These are phyloP conservation scores for Camellia granthamiana DNA, from an alignment of 148 eudicot species.

Conservation along the genomic window DNA sequence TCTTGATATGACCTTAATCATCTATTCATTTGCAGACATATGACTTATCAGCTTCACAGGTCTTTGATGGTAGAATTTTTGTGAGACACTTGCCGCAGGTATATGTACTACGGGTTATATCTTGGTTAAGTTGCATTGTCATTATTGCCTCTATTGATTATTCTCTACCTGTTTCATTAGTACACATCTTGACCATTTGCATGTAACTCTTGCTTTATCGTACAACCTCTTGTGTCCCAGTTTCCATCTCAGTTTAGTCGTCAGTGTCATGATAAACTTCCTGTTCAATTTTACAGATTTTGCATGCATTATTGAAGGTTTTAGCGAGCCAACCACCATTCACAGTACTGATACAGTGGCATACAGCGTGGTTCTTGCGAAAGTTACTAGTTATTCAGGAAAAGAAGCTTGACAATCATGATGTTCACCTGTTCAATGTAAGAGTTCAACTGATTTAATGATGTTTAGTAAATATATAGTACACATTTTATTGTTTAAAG, in stretches of 20 bases:
- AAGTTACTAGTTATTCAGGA: conserved; percentile 42
- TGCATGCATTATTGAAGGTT: conserved; percentile 37
- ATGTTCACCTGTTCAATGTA: conserved; percentile 40
- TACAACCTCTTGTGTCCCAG: neutral
- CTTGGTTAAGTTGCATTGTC: neutral
- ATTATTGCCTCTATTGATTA: neutral
- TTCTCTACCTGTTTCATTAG: neutral
- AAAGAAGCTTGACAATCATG: conserved; percentile 35
- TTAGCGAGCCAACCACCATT: conserved; percentile 36
- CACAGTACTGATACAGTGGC: conserved; percentile 41
- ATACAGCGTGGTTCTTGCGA: conserved; percentile 46
- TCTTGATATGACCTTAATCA: conserved; percentile 8
- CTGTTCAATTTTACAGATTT: conserved; percentile 33
- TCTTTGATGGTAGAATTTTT: conserved; percentile 22
- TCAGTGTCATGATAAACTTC: conserved; percentile 11
- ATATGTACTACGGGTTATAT: neutral
- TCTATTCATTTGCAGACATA: conserved; percentile 25
- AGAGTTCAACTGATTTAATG: conserved; percentile 30
- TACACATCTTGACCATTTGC: neutral
- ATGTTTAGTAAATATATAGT: conserved; percentile 13
- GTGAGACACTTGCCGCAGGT: conserved; percentile 45
- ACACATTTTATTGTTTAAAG: conserved; percentile 9
- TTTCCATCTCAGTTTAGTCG: neutral
- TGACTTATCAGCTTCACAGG: conserved; percentile 23
- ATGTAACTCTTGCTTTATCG: neutral